A percentile compares a stretch with the other conserved stretches of the same genome.
Evolutionary conservation across 2,329 filamentous ascomycete genomes (phyloP).

Genomic region (Aspergillus fijiensis): DNA sequence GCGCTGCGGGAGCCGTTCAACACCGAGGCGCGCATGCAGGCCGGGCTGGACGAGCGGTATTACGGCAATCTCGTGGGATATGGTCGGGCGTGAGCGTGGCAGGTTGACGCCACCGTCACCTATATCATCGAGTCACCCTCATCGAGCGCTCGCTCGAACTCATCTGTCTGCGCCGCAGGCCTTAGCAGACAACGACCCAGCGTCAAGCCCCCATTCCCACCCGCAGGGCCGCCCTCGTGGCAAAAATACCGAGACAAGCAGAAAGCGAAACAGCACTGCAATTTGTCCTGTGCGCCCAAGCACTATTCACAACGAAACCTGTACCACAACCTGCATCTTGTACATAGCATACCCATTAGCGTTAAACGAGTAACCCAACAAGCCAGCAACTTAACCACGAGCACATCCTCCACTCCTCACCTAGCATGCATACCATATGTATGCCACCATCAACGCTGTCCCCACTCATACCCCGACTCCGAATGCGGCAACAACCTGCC

Average conservation of each 20-base stretch:
- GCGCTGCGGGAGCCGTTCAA: constrained; percentile 49
- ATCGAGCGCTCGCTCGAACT: too few species aligned
- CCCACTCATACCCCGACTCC: not conserved
- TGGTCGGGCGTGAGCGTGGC: not conserved
- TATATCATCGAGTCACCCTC: too few species aligned
- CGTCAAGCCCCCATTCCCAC: too few species aligned
- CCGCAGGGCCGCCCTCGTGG: too few species aligned
- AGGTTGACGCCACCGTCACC: too few species aligned
- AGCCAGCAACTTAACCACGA: not conserved
- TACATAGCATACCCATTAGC: not conserved
- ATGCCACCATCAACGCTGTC: not conserved
- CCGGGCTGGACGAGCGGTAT: constrained; percentile 47
- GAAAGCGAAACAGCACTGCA: too few species aligned
- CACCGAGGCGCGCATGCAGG: constrained; percentile 44
- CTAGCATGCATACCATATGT: not conserved
- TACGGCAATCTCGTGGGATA: constrained; percentile 34
- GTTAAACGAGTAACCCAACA: not conserved
- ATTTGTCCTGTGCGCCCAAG: too few species aligned
- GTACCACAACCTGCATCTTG: not conserved
- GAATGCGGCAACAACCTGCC: not conserved
- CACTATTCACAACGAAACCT: too few species aligned
- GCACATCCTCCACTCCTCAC: not conserved
- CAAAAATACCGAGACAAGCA: too few species aligned
- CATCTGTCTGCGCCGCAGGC: too few species aligned
- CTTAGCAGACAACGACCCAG: too few species aligned